A percentile compares a stretch with the other conserved stretches of the same genome.
phyloP scores from a whole-genome alignment of 2,329 filamentous ascomycete species.

The Leptographium galeiforme region DNA sequence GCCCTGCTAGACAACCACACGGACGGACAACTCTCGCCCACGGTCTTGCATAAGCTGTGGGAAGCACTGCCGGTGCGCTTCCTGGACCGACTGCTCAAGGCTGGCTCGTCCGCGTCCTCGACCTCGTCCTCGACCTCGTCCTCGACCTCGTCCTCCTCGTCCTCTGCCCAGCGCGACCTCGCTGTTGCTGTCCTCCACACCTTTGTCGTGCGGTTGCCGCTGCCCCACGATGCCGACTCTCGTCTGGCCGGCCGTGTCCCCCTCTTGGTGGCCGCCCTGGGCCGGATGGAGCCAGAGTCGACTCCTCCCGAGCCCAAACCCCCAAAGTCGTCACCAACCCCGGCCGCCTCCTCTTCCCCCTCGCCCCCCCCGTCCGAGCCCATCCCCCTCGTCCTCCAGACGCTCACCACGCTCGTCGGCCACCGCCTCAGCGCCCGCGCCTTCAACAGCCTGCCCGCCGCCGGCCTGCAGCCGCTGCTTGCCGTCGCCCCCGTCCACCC shows the following conservation, averaged over 20 bases:
- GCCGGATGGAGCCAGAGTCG: slow-evolving; percentile 25
- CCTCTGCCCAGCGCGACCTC: slow-evolving; percentile 42
- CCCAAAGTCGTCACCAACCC: no score
- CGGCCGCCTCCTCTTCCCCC: background rate
- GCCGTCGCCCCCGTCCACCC: slow-evolving; percentile 42
- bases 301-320: no score
- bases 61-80: slow-evolving; percentile 47
- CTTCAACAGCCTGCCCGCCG: slow-evolving; percentile 26
- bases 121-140: slow-evolving; percentile 1
- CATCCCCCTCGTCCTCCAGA: slow-evolving; percentile 38
- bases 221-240: slow-evolving; percentile 33
- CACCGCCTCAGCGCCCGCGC: slow-evolving; percentile 33
- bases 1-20: slow-evolving; percentile 45
- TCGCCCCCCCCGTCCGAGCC: slow-evolving; percentile 32
- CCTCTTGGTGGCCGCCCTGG: slow-evolving; percentile 35
- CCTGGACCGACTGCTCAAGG: slow-evolving; percentile 47
- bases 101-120: slow-evolving; percentile 20
- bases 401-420: slow-evolving; percentile 42
- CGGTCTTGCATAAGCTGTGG: slow-evolving; percentile 38
- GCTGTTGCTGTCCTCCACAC: slow-evolving; percentile 50
- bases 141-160: background rate
- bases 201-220: slow-evolving; percentile 35
- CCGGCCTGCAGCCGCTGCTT: slow-evolving; percentile 40
- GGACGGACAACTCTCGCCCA: slow-evolving; percentile 6
- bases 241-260: slow-evolving; percentile 39